Base-by-base conservation (phyloP, 2,329 filamentous ascomycete genomes). In the Pseudogymnoascus sp. region DNA sequence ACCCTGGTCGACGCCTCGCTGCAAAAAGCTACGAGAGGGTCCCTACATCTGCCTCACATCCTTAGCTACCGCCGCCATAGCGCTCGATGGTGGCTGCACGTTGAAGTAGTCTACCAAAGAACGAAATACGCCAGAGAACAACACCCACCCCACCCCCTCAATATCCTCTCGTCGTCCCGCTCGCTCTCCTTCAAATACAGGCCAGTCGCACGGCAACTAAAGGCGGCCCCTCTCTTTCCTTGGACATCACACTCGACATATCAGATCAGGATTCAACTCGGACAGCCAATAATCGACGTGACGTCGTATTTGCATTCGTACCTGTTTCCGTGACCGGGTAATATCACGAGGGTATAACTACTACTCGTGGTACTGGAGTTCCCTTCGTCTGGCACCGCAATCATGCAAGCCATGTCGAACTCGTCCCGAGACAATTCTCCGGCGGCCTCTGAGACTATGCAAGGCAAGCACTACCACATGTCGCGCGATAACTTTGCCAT, bases 371-470 rank as follows among this genome's bases (percentile, higher is more conserved):
- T 52, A 52, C 45, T 52, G 10, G 27, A 52, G 45, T 31, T 31
- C 27, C 27, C 27, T 31, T 52, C 27, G n/a, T 52, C 27, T 52
- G 45, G 45, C 45, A 52, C 45, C 27, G 13, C 31, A 31, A 27
- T 27, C 55, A 72, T 72, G 70, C 27, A 52, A 31, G 45, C 45
- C 55, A 72, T 72, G 70, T 71, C 70, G 21, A 70, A 61, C 61
- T 70, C 70, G 3, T 72, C 70, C 10, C 67, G 67, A 60, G 69
- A 69, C 36, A 64, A 64, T n/a, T 72, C 70, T 13, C 70, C 55
- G 18, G 55, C 70, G 15, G 63, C 63, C 31, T 71, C 70, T 59
- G 66, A 64, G 4, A 62, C 66, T 15, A 67, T 65, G 55, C 64
- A 65, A 33, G 62, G 66, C 25, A 65, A 69, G 59, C 64, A 64